Evolutionary conservation across 108 stramenopile species (phyloP).

Genomic region (Cyclotella baltica): DNA sequence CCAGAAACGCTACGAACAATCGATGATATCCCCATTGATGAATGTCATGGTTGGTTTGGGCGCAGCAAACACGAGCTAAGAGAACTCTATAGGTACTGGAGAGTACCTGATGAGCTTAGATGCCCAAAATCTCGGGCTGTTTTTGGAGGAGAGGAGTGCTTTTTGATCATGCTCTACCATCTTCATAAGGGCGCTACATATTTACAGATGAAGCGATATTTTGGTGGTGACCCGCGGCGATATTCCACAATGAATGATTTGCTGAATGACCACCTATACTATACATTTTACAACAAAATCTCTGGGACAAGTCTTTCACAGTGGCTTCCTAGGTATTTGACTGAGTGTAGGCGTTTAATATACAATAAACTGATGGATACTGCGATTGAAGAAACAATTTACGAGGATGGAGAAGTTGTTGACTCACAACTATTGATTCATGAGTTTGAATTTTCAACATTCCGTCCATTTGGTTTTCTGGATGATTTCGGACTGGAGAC

Average conservation of each 20-base stretch:
- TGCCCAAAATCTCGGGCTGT: background rate
- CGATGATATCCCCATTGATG: too few species aligned
- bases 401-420: constrained; percentile 12
- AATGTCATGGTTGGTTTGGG: constrained; percentile 19
- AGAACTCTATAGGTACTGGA: constrained; percentile 3
- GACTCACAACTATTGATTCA: too few species aligned
- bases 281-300: constrained; percentile 47
- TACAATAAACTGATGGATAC: constrained; percentile 4
- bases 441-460: background rate
- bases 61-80: background rate
- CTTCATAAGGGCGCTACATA: constrained; percentile 16
- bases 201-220: constrained; percentile 13
- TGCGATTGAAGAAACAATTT: constrained; percentile 16
- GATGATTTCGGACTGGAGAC: too few species aligned
- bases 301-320: constrained; percentile 29
- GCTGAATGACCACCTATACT: constrained; percentile 19
- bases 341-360: constrained; percentile 17
- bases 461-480: constrained; percentile 29
- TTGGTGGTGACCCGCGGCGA: constrained; percentile 32
- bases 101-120: constrained; percentile 1
- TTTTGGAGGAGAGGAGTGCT: constrained; percentile 30
- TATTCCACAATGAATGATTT: constrained; percentile 18
- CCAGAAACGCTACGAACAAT: too few species aligned
- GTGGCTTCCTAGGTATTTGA: constrained; percentile 28
- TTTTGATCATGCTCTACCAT: constrained; percentile 16